Conservation (phyloP, 108 stramenopile species). For the Fragilaria radians region DNA sequence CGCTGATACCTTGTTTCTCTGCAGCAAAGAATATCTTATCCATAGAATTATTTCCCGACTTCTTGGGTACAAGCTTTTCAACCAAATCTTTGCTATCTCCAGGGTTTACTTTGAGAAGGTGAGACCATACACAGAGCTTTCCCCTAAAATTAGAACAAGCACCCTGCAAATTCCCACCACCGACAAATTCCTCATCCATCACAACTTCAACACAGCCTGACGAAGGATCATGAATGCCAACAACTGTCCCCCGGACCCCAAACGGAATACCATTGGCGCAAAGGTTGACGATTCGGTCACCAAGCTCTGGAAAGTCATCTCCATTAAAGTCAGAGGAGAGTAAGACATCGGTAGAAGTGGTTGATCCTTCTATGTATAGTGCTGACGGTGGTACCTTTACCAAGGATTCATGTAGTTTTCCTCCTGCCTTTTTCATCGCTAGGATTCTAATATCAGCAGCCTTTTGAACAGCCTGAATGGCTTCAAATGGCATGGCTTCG, state of each 20-base stretch:
- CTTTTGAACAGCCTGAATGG: slow-evolving; percentile 87
- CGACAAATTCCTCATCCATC: slow-evolving; percentile 98
- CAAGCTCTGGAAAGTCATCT: slow-evolving; percentile 76
- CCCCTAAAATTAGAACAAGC: slow-evolving; percentile 93
- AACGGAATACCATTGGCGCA: slow-evolving; percentile 91
- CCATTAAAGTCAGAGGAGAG: slow-evolving; percentile 53
- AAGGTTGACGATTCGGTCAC: slow-evolving; percentile 92
- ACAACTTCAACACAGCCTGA: slow-evolving; percentile 97
- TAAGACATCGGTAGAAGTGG: slow-evolving; percentile 68
- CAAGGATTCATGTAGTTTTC: slow-evolving; percentile 55
- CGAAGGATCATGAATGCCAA: slow-evolving; percentile 83
- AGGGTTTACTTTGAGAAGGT: slow-evolving; percentile 69
- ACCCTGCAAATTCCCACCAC: slow-evolving; percentile 89
- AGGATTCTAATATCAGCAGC: slow-evolving; percentile 82
- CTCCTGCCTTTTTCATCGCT: slow-evolving; percentile 55
- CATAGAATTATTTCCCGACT: slow-evolving; percentile 53
- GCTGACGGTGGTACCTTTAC: slow-evolving; percentile 75
- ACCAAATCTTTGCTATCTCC: slow-evolving; percentile 59
- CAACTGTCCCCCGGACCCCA: slow-evolving; percentile 94
- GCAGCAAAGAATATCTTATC: slow-evolving; percentile 51
- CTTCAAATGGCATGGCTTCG: slow-evolving; percentile 81
- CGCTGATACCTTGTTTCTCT: slow-evolving; percentile 21
- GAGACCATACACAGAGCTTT: slow-evolving; percentile 88
- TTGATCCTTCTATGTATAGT: slow-evolving; percentile 69
- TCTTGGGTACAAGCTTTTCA: slow-evolving; percentile 60